These are phyloP conservation scores for Raffaelea arxii DNA, from an alignment of 2,329 filamentous ascomycete genomes.

Conservation along the genomic window DNA sequence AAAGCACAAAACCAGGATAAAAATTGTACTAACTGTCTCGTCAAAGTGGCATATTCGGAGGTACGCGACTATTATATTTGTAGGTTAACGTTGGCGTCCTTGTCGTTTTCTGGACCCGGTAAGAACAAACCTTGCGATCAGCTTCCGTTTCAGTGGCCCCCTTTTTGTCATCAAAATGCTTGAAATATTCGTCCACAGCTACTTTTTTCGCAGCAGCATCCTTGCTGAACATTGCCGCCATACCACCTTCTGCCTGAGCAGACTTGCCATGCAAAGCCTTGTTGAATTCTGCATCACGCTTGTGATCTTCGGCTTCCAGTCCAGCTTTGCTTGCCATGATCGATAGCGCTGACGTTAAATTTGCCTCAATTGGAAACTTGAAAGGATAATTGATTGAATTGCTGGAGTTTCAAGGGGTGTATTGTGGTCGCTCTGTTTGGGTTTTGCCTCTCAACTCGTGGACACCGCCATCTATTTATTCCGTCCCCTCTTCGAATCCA, in stretches of 20 bases:
- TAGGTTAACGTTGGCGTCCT: not conserved
- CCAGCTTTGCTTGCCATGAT: conserved; percentile 8
- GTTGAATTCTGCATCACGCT: conserved; percentile 83
- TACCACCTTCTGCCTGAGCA: conserved; percentile 58
- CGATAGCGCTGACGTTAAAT: too few relatives aligned
- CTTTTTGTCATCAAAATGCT: conserved; percentile 74
- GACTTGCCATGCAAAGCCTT: conserved; percentile 74
- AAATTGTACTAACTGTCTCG: conserved; percentile 57
- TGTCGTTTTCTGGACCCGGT: not conserved
- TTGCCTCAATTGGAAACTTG: not conserved
- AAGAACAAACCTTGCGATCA: conserved; percentile 55
- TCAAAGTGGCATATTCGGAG: conserved; percentile 86
- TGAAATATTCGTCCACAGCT: conserved; percentile 74
- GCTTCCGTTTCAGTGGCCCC: conserved; percentile 71
- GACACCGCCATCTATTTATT: too few relatives aligned
- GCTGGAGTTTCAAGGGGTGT: not conserved
- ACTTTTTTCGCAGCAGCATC: conserved; percentile 46
- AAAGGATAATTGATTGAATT: not conserved
- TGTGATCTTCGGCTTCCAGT: conserved; percentile 75
- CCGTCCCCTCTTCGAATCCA: conserved; percentile 1
- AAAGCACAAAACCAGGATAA: too few relatives aligned
- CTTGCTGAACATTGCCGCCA: conserved; percentile 80
- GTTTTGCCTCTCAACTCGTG: too few relatives aligned
- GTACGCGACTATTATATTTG: conserved; percentile 51
- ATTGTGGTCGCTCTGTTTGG: too few relatives aligned